Conservation (phyloP, 805 yeast genomes). For the Wickerhamomyces bisporus region DNA sequence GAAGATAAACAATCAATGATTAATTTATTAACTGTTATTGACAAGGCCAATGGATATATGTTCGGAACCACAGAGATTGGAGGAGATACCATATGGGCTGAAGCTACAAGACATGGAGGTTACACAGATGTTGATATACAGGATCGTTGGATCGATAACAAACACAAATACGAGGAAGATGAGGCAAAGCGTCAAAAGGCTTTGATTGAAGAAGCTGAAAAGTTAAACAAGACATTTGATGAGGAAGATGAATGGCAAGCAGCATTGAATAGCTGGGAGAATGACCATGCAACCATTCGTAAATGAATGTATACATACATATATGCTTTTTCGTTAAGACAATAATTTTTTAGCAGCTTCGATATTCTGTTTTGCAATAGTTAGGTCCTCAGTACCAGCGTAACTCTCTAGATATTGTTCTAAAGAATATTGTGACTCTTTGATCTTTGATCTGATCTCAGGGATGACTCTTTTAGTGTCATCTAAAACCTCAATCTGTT, state of each 20-base stretch:
- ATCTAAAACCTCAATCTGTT: conserved; percentile 44
- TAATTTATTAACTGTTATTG: conserved; percentile 66
- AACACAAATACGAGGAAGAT: conserved; percentile 66
- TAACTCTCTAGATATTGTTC: conserved; percentile 33
- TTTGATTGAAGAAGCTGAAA: conserved; percentile 36
- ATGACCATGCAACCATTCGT: conserved; percentile 28
- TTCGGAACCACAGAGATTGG: conserved; percentile 93
- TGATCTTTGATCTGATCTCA: conserved; percentile 38
- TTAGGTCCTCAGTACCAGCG: conserved; percentile 29
- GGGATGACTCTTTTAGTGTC: conserved; percentile 53
- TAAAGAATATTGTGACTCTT: conserved; percentile 33
- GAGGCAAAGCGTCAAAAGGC: conserved; percentile 43
- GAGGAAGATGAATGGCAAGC: conserved; percentile 72
- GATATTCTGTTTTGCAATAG: conserved; percentile 23
- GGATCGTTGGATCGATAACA: conserved; percentile 91
- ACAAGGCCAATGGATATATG: conserved; percentile 89
- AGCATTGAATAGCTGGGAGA: conserved; percentile 57
- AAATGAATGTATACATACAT: conserved; percentile 3
- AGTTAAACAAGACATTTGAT: conserved; percentile 37
- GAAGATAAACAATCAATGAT: conserved; percentile 95
- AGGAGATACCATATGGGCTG: conserved; percentile 98
- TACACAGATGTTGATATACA: conserved; percentile 63
- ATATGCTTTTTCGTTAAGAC: background rate
- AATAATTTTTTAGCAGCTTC: conserved; percentile 23
- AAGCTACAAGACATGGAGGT: conserved; percentile 81